Conservation (phyloP, 805 yeast genomes). For the Kodamaea hsintzibuensis region DNA sequence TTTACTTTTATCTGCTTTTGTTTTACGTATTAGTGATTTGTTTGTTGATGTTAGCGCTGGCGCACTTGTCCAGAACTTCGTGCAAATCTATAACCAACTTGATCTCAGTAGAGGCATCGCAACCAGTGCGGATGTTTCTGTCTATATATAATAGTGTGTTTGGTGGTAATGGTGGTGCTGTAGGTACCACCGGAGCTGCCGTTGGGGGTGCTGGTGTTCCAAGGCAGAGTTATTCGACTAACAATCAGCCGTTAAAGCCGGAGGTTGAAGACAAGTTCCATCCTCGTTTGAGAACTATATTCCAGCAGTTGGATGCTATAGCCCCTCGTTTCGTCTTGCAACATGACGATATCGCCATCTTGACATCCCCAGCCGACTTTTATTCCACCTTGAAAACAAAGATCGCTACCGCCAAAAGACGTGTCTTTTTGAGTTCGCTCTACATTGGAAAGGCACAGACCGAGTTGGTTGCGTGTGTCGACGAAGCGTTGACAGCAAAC, state of each 20-base stretch:
- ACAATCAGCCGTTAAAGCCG: slow-evolving; percentile 24
- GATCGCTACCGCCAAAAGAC: slow-evolving; percentile 57
- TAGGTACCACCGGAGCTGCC: not conserved
- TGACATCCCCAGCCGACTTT: slow-evolving; percentile 70
- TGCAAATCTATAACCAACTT: not conserved
- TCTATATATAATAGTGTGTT: slow-evolving; percentile 26
- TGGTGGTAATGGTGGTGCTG: not conserved
- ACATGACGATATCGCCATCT: slow-evolving; percentile 57
- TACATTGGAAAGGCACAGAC: slow-evolving; percentile 83
- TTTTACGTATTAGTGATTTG: not conserved
- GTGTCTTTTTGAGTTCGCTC: slow-evolving; percentile 81
- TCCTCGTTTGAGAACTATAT: slow-evolving; percentile 44
- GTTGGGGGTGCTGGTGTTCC: not conserved
- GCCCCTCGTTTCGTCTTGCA: slow-evolving; percentile 68
- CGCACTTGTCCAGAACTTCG: slow-evolving; percentile 1
- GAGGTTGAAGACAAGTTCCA: slow-evolving; percentile 33
- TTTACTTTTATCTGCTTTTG: not conserved
- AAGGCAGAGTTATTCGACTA: slow-evolving; percentile 24
- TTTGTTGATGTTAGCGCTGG: slow-evolving; percentile 3
- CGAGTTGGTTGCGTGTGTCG: slow-evolving; percentile 68
- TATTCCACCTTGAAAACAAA: slow-evolving; percentile 63
- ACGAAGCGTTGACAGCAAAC: slow-evolving; percentile 58
- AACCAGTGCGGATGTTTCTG: slow-evolving; percentile 22
- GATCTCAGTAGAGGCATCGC: not conserved
- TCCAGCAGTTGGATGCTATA: slow-evolving; percentile 57